These are phyloP conservation scores for Yamadazyma atmosphaerica DNA, from an alignment of 1,139 yeast species.

Conservation along the genomic window DNA sequence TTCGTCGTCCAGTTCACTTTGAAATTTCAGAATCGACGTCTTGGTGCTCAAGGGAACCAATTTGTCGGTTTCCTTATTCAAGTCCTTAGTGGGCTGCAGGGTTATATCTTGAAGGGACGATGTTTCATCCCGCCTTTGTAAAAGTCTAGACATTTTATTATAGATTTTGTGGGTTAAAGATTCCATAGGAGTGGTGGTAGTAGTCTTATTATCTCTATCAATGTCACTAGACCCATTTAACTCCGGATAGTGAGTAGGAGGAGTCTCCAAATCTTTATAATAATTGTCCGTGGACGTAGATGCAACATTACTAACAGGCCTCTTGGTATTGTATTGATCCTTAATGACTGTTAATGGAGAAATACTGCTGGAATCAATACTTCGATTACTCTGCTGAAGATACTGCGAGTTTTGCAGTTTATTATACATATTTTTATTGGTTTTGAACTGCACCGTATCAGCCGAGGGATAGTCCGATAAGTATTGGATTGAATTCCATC, in stretches of 20 bases:
- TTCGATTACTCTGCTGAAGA: conserved; percentile 1
- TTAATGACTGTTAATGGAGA: conserved; percentile 32
- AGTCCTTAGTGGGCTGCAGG: too few species aligned
- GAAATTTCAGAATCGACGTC: conserved; percentile 16
- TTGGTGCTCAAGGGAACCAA: conserved; percentile 1
- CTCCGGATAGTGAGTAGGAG: neutral
- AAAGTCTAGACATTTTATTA: conserved; percentile 13
- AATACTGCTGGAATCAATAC: conserved; percentile 14
- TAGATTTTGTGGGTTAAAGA: conserved; percentile 14
- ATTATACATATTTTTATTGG: neutral
- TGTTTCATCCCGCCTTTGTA: conserved; percentile 4
- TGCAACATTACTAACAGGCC: conserved; percentile 19
- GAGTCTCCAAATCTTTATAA: conserved; percentile 16
- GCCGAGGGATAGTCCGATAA: conserved; percentile 6
- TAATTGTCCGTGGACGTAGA: conserved; percentile 24
- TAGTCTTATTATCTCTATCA: conserved; percentile 3
- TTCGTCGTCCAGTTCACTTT: conserved; percentile 31
- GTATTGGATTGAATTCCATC: conserved; percentile 27
- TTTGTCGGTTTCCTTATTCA: neutral
- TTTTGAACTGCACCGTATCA: neutral
- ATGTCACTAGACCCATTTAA: neutral
- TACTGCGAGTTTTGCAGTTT: neutral
- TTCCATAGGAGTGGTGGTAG: conserved; percentile 7
- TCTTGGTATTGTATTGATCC: conserved; percentile 29
- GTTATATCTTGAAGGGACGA: too few species aligned